A percentile compares a stretch with the other conserved stretches of the same genome.
phyloP scores from a whole-genome alignment of 495 filamentous ascomycete genomes.

The Astrothelium subdiscretum region DNA sequence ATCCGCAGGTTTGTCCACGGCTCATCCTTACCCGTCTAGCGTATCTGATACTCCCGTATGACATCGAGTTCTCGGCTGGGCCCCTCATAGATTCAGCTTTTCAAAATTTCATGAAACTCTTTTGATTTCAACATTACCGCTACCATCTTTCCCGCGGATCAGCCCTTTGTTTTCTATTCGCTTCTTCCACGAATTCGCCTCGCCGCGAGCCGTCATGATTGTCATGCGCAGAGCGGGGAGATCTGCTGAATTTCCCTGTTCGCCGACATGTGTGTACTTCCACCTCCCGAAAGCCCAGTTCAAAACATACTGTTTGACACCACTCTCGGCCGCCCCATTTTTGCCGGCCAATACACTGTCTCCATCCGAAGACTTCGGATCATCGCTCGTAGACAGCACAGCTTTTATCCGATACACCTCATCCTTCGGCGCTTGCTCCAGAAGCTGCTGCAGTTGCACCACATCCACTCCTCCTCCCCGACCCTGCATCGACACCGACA shows the following conservation, averaged over 20 bases:
- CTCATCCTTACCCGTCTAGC: neutral
- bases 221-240: conserved; percentile 58
- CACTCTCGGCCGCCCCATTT: conserved; percentile 5
- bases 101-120: neutral
- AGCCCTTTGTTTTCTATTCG: conserved; percentile 41
- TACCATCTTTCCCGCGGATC: neutral
- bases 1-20: neutral
- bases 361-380: conserved; percentile 50
- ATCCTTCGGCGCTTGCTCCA: conserved; percentile 67
- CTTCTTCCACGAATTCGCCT: conserved; percentile 84
- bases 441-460: conserved; percentile 49
- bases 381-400: conserved; percentile 47
- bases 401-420: conserved; percentile 95
- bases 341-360: conserved; percentile 20
- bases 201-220: conserved; percentile 70
- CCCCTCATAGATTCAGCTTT: neutral
- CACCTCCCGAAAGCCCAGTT: conserved; percentile 98
- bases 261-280: conserved; percentile 53
- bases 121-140: neutral
- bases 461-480: conserved; percentile 44
- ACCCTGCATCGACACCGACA: conserved; percentile 11
- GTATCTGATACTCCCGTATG: neutral
- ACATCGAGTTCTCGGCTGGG: neutral
- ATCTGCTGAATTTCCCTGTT: conserved; percentile 27
- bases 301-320: conserved; percentile 55